Percentiles rank a stretch among this genome's conserved stretches.
These are phyloP conservation scores for Luzula sylvatica DNA, from an alignment of 176 grass and related monocot genomes.

Conservation along the genomic window DNA sequence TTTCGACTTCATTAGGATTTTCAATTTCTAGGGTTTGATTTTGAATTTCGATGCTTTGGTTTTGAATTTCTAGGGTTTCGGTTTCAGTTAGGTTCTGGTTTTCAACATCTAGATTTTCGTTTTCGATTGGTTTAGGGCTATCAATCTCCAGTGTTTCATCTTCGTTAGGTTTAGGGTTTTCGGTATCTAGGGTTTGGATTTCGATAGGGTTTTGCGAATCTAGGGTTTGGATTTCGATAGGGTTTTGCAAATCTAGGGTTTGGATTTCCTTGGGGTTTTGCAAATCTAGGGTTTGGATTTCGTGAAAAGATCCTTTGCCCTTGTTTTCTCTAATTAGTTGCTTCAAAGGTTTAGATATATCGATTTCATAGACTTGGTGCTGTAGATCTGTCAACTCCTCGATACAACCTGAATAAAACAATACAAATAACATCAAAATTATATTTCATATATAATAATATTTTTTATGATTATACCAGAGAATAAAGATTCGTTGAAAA, in stretches of 20 bases:
- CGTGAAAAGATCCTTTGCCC: slow-evolving; percentile 14
- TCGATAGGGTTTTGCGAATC: too few species aligned
- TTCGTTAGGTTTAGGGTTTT: neutral
- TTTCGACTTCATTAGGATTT: slow-evolving; percentile 12
- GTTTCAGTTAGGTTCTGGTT: neutral
- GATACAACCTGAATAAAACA: slow-evolving; percentile 44
- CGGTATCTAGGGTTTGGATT: too few species aligned
- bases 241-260: too few species aligned
- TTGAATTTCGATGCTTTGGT: too few species aligned
- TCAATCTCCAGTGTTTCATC: slow-evolving; percentile 6
- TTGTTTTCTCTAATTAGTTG: slow-evolving; percentile 13
- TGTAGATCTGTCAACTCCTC: slow-evolving; percentile 49
- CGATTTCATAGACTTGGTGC: slow-evolving; percentile 31
- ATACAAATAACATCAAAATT: slow-evolving; percentile 1
- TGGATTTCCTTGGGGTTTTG: too few species aligned
- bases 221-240: too few species aligned
- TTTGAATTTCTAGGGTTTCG: too few species aligned
- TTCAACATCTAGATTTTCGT: neutral
- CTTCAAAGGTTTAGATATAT: slow-evolving; percentile 23
- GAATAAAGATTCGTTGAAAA: slow-evolving; percentile 62
- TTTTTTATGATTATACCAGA: slow-evolving; percentile 25
- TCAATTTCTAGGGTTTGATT: neutral
- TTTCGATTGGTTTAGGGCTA: neutral
- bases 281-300: too few species aligned
- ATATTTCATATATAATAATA: neutral